Percentiles rank a stretch among this genome's conserved stretches.
phyloP scores from a whole-genome alignment of 2,329 filamentous ascomycete species.

The Colletotrichum lindemuthianum region DNA sequence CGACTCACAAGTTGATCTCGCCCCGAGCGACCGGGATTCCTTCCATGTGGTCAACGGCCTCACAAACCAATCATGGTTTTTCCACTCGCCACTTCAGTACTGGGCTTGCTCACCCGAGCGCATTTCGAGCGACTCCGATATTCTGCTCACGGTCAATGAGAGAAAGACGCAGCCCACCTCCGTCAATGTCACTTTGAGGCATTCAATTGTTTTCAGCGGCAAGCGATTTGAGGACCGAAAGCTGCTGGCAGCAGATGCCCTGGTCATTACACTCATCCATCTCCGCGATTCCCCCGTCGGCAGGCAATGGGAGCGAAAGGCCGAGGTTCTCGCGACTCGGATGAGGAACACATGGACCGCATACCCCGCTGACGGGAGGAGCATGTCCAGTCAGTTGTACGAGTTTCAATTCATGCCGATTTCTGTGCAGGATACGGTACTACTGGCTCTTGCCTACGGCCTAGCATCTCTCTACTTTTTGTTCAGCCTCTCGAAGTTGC shows the following conservation, averaged over 20 bases:
- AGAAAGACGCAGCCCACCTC: conserved; percentile 70
- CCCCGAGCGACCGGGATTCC: conserved; percentile 59
- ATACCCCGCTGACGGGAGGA: conserved; percentile 68
- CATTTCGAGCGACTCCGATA: conserved; percentile 69
- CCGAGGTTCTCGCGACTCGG: conserved; percentile 61
- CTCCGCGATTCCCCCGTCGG: conserved; percentile 72
- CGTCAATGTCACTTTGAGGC: conserved; percentile 78
- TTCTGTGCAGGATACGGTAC: conserved; percentile 71
- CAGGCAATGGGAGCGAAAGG: conserved; percentile 71
- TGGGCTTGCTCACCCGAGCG: conserved; percentile 74
- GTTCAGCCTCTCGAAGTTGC: conserved; percentile 73
- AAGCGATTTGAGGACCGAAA: conserved; percentile 76
- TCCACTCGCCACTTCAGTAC: conserved; percentile 84
- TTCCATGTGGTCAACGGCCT: conserved; percentile 69
- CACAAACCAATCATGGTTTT: conserved; percentile 76
- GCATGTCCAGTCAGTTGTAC: conserved; percentile 70
- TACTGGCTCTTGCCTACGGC: conserved; percentile 73
- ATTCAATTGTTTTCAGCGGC: conserved; percentile 85
- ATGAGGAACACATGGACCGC: conserved; percentile 69
- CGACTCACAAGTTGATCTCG: conserved; percentile 49
- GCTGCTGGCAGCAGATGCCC: conserved; percentile 77
- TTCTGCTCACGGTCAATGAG: conserved; percentile 76
- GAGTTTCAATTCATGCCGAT: conserved; percentile 84
- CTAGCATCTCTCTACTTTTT: conserved; percentile 73
- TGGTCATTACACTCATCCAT: conserved; percentile 82